Evolutionary conservation across 495 filamentous ascomycete genomes (phyloP).

Genomic region (Thozetella sp.): DNA sequence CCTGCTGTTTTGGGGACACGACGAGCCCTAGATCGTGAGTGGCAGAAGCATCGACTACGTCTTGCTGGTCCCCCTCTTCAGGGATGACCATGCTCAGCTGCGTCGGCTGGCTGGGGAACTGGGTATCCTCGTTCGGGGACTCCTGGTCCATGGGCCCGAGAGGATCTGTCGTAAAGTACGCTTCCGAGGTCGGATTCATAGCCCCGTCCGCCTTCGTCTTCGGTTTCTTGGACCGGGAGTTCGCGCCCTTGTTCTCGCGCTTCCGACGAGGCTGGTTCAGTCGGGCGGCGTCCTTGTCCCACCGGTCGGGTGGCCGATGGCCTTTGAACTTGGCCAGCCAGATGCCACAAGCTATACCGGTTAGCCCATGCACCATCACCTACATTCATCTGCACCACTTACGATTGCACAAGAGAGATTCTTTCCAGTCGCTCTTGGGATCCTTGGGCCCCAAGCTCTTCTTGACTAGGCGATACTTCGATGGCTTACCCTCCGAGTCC

Average conservation of each 20-base stretch:
- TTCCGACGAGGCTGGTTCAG: constrained; percentile 50
- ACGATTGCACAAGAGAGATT: constrained; percentile 87
- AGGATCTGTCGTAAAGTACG: constrained; percentile 47
- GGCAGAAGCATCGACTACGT: constrained; percentile 1
- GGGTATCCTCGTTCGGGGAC: constrained; percentile 22
- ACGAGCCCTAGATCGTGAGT: constrained; percentile 26
- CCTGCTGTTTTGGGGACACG: constrained; percentile 29
- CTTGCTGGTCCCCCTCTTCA: constrained; percentile 37
- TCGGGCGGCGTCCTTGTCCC: constrained; percentile 67
- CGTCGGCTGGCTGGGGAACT: constrained; percentile 23
- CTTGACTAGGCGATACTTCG: constrained; percentile 72
- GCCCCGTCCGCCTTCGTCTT: constrained; percentile 38
- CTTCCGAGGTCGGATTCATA: constrained; percentile 47
- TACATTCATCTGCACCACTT: constrained; percentile 42
- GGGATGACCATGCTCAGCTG: constrained; percentile 25
- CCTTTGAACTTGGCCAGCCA: constrained; percentile 87
- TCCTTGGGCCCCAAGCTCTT: constrained; percentile 64
- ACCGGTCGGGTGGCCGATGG: constrained; percentile 82
- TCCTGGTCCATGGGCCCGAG: constrained; percentile 34
- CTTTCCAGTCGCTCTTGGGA: constrained; percentile 63
- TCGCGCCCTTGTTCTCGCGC: constrained; percentile 32
- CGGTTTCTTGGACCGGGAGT: constrained; percentile 44
- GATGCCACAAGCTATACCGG: constrained; percentile 73
- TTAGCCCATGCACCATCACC: constrained; percentile 4
- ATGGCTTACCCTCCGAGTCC: constrained; percentile 59